Evolutionary conservation across 345 rosid genomes (phyloP).

Genomic region (Hirschfeldia incana): DNA sequence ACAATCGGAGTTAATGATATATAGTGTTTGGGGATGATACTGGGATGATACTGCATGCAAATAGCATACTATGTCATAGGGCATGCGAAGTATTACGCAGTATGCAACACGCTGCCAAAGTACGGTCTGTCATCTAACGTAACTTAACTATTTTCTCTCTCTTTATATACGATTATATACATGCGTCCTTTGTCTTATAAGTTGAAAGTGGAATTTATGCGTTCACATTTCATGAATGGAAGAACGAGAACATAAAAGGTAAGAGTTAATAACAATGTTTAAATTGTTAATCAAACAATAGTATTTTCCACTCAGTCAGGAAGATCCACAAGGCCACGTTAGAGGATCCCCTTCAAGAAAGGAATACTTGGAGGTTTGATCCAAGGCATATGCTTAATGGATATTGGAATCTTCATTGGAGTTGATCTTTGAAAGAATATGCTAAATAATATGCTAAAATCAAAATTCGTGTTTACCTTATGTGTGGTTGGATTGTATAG

Average conservation of each 20-base stretch:
- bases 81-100: slow-evolving; percentile 14
- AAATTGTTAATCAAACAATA: neutral
- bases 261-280: neutral
- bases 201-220: neutral
- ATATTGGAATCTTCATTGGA: slow-evolving; percentile 1
- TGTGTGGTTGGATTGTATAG: neutral
- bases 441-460: slow-evolving; percentile 8
- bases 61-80: neutral
- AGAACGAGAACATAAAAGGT: neutral
- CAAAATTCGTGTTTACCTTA: neutral
- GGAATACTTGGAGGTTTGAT: slow-evolving; percentile 20
- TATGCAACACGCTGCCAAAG: neutral
- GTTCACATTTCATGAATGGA: slow-evolving; percentile 10
- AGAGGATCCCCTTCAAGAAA: slow-evolving; percentile 16
- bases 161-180: neutral
- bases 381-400: slow-evolving; percentile 36
- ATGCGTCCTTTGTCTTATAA: neutral
- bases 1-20: neutral
- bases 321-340: slow-evolving; percentile 26
- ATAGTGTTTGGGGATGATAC: neutral
- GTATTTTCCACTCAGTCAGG: neutral
- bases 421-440: slow-evolving; percentile 4
- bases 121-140: neutral
- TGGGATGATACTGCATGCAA: neutral
- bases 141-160: neutral